Evolutionary conservation across 306 rosid genomes (phyloP).

Genomic region (Pachyrhizus erosus): DNA sequence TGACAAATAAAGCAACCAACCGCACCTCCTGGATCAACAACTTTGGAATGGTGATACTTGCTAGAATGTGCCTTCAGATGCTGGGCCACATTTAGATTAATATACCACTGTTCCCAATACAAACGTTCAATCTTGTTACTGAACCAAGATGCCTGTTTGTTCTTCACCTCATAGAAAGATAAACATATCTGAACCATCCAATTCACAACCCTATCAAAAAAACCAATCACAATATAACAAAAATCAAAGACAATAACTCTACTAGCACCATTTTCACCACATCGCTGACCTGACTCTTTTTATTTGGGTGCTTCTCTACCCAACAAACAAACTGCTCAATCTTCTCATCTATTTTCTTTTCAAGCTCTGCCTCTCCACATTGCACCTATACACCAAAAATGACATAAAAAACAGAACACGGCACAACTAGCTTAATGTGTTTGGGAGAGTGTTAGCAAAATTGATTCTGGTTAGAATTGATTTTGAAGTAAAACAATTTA

Average conservation of each 20-base stretch:
- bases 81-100: constrained; percentile 85
- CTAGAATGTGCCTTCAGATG: constrained; percentile 65
- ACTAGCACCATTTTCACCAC: constrained; percentile 11
- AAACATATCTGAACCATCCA: constrained; percentile 75
- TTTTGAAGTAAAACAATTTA: not conserved
- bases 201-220: constrained; percentile 23
- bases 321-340: constrained; percentile 90
- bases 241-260: constrained; percentile 16
- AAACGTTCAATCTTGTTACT: constrained; percentile 80
- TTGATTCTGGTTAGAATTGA: not conserved
- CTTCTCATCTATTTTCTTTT: constrained; percentile 93
- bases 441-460: not conserved
- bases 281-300: constrained; percentile 85
- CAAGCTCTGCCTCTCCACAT: constrained; percentile 91
- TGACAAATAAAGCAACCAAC: constrained; percentile 17
- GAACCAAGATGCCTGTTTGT: constrained; percentile 87
- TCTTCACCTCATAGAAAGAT: constrained; percentile 89
- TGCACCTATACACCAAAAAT: constrained; percentile 70
- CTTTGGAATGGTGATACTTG: constrained; percentile 80
- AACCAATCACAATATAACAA: not conserved
- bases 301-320: constrained; percentile 99
- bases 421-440: not conserved
- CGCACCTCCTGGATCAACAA: constrained; percentile 80
- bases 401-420: not conserved
- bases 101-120: constrained; percentile 98